phyloP scores from a whole-genome alignment of 1,284 basidiomycete genomes.

The Boletus semigastroideus region DNA sequence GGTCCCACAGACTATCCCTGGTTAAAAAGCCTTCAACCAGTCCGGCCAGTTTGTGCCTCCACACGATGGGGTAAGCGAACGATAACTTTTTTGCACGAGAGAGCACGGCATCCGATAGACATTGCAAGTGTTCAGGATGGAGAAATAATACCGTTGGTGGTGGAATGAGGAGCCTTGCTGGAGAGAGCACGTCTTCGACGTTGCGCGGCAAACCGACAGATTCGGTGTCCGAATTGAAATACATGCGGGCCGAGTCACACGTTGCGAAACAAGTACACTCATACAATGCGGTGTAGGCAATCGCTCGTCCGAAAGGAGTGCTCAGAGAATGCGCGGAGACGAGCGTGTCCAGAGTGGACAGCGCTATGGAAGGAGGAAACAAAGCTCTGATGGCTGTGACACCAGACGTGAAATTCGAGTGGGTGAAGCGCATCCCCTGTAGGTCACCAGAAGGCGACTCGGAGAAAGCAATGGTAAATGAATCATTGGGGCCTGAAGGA shows the following conservation, averaged over 20 bases:
- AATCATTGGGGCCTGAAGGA: slow-evolving; percentile 53
- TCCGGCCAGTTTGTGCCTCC: slow-evolving; percentile 70
- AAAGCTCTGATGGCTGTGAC: slow-evolving; percentile 68
- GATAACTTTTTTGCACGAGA: slow-evolving; percentile 52
- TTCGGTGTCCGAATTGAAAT: slow-evolving; percentile 28
- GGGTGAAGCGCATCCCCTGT: slow-evolving; percentile 65
- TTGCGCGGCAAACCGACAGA: slow-evolving; percentile 27
- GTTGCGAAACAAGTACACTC: slow-evolving; percentile 73
- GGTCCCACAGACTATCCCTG: slow-evolving; percentile 77
- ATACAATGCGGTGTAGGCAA: slow-evolving; percentile 73
- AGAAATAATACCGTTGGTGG: slow-evolving; percentile 67
- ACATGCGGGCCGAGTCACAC: slow-evolving; percentile 53
- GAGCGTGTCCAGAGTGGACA: slow-evolving; percentile 70
- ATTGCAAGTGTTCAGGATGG: slow-evolving; percentile 56
- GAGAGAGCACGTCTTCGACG: slow-evolving; percentile 48
- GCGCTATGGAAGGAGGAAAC: slow-evolving; percentile 58
- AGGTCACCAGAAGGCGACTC: slow-evolving; percentile 49
- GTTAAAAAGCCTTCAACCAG: slow-evolving; percentile 68
- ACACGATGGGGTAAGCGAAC: slow-evolving; percentile 56
- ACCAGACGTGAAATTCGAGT: slow-evolving; percentile 77
- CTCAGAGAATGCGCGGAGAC: slow-evolving; percentile 70
- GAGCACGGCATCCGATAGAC: slow-evolving; percentile 50
- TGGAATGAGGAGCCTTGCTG: slow-evolving; percentile 53
- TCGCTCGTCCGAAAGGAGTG: slow-evolving; percentile 67
- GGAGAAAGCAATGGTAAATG: slow-evolving; percentile 69